These are phyloP conservation scores for Termitomyces sp. DNA, from an alignment of 768 basidiomycete species.

Conservation along the genomic window DNA sequence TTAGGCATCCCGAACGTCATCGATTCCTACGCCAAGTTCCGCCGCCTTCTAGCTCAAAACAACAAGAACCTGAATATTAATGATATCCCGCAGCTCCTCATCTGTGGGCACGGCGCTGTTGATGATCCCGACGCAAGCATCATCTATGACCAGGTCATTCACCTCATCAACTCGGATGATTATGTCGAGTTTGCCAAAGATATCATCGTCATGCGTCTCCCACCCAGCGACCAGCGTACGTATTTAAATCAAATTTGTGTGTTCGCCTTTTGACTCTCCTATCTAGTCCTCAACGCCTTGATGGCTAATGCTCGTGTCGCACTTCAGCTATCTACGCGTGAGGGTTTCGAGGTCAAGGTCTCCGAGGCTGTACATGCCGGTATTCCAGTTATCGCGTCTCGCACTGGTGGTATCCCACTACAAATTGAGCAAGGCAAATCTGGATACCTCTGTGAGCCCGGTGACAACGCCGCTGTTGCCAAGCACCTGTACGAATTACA, in stretches of 20 bases:
- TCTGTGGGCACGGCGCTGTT: constrained; percentile 90
- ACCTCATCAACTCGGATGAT: constrained; percentile 44
- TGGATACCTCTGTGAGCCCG: constrained; percentile 76
- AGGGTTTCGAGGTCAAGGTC: constrained; percentile 97
- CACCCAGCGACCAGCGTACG: constrained; percentile 80
- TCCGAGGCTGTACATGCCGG: constrained; percentile 92
- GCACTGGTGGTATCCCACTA: constrained; percentile 91
- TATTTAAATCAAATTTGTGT: constrained; percentile 6
- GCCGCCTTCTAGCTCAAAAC: constrained; percentile 49
- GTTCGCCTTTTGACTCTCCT: not conserved
- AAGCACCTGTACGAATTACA: constrained; percentile 70
- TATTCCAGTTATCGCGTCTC: constrained; percentile 77
- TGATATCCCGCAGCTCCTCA: constrained; percentile 67
- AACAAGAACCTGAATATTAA: constrained; percentile 36
- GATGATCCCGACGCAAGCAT: constrained; percentile 94
- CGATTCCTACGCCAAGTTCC: constrained; percentile 84
- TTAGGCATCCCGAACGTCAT: constrained; percentile 81
- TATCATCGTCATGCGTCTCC: constrained; percentile 73
- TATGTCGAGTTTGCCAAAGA: constrained; percentile 53
- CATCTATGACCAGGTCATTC: constrained; percentile 77
- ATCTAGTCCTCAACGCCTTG: constrained; percentile 75
- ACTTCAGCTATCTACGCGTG: constrained; percentile 86
- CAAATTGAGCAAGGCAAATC: constrained; percentile 86
- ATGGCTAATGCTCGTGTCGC: constrained; percentile 88
- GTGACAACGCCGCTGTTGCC: constrained; percentile 73